Evolutionary conservation across 495 filamentous ascomycete genomes (phyloP), one percentile per base, ranked within the genome.

Genomic region (Aspergillus mulundensis): DNA sequence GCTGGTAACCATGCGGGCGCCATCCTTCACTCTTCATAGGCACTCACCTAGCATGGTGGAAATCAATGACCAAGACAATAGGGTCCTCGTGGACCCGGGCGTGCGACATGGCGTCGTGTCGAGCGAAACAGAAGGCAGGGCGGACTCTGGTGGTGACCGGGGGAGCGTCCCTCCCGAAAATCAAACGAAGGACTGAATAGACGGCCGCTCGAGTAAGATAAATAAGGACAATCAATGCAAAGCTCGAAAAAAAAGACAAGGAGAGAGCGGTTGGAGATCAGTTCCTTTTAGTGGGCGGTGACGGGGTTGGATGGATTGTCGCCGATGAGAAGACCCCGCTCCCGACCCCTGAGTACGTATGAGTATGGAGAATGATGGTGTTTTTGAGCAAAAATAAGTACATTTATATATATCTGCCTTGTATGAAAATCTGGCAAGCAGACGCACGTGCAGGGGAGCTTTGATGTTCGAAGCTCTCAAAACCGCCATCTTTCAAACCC

Each of bases 21-120:
- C 2, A 14, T 38, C 32, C 25, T 11, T 41, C 14, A 7, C 11
- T 38, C 42, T 24, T 23, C 32, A 11, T 15, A 48, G 36, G 23
- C 8, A 71, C 77, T 68, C 61, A 88, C 86, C 83, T 84, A 60
- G 91, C 91, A 78, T 98, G 94, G 77, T 98, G 93, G 69, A 98
- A 97, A 70, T 90, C 92, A 59, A 98, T 92, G 57, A 98, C 87
- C 70, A 87, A 85, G 50, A 97, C 89, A 70, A 97, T 75, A 32
- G 79, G 79, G 61, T 67, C 70, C 69, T 69, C 72, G 51, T 65
- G 68, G 60, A 64, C 59, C 58, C 44, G 54, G 48, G 54, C 14
- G 59, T 52, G 19, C 65, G 73, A 61, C 72, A 76, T 76, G 45
- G 54, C 59, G 66, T 44, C 56, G 54, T 60, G 65, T 44, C 57